Base-by-base conservation (phyloP, 75 land plant species). In the Cunninghamia lanceolata region DNA sequence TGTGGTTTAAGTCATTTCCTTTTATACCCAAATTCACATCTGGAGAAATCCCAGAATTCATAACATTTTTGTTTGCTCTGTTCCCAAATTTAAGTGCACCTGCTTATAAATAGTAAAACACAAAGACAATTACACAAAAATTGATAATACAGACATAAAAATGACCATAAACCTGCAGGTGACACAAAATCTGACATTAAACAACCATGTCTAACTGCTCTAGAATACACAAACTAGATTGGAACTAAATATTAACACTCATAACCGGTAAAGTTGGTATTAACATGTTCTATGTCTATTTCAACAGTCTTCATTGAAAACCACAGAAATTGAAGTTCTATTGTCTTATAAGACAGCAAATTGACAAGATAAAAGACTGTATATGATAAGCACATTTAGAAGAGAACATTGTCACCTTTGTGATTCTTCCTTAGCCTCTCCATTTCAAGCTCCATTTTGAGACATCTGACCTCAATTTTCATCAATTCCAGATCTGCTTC, bases 361-460 rank as follows among this genome's bases (percentile, higher is more conserved):
- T 5, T 25, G 70, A 66, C 30, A 28, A 66, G 30, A 68, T 35
- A 5, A 16, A 78, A 78, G 34, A 68, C 9, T 40, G 21, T 19
- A 9, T 78, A 35, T 10, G 3, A 9, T 74, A 35, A 74, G 38
- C 45, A 78, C 81, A 78, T 78, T 6, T 13, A 40, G 45, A 78
- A 43, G 46, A 43, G 4, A 79, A 10, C n/a, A 28, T 28, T 79
- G 32, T 79, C 82, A 79, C 50, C 82, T 79, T 36, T 39, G 2
- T 79, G 2, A 8, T 13, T 79, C 82, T 43, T 76, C 28, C 42
- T 43, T 43, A 79, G 13, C 30, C 46, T 79, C 47, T 79, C 82
- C 25, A 32, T 79, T 79, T 79, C 82, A 79, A 79, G 30, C 46
- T 79, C 82, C 82, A 40, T 79, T 79, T 79, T 40, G 0, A 79